These are phyloP conservation scores for Thraustochytrium striatum DNA, from an alignment of 352 stramenopile species.

Conservation along the genomic window DNA sequence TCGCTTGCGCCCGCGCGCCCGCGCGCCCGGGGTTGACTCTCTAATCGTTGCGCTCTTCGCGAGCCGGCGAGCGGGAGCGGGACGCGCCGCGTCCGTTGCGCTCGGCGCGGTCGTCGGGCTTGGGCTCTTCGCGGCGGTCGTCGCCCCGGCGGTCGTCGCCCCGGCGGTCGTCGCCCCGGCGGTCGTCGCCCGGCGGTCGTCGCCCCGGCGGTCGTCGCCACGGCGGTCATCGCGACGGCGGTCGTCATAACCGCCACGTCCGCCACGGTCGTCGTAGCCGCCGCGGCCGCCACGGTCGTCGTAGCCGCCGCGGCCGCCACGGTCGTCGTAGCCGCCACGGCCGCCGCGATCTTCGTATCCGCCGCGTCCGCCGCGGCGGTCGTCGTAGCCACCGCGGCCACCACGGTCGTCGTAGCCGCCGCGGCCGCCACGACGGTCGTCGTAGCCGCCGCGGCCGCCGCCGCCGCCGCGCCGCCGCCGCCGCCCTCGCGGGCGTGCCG, in stretches of 20 bases:
- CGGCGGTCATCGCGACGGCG: not conserved
- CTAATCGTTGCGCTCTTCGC: too few species aligned
- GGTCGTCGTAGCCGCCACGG: too few species aligned
- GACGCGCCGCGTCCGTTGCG: not conserved
- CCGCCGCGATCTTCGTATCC: too few species aligned
- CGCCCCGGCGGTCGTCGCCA: not conserved
- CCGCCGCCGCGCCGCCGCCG: not conserved
- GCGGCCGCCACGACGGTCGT: too few species aligned
- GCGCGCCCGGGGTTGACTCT: too few species aligned
- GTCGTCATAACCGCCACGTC: not conserved
- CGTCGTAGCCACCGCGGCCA: too few species aligned
- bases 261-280: too few species aligned
- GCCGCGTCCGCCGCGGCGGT: too few species aligned
- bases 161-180: not conserved
- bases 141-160: not conserved
- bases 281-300: too few species aligned
- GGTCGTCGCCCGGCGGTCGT: not conserved
- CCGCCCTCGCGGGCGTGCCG: conserved; percentile 16
- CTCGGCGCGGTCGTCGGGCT: not conserved
- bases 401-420: too few species aligned
- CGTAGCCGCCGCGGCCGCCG: too few species aligned
- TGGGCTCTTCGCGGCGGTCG: not conserved
- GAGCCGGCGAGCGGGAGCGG: not conserved
- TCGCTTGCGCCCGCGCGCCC: too few species aligned
- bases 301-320: not conserved